Percentiles rank a stretch among this genome's conserved stretches.
Conservation (phyloP, 2,329 filamentous ascomycete genomes). For the Gaeumannomyces tritici region DNA sequence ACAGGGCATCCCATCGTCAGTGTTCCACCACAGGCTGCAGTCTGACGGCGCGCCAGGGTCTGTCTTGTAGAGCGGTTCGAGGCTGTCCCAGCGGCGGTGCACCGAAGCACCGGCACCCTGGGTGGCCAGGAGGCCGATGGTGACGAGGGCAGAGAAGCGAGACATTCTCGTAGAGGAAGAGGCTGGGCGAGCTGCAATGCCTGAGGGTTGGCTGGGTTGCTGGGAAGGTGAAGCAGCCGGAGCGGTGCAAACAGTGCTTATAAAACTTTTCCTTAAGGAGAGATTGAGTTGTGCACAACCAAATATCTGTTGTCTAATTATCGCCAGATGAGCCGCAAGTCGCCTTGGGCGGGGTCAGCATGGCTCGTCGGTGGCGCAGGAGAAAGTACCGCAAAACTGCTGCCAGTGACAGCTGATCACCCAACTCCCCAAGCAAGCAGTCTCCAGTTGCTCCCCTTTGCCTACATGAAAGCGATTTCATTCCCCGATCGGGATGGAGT, state of each 20-base stretch:
- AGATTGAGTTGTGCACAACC: not conserved
- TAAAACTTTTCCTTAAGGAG: not conserved
- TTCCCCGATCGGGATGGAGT: not conserved
- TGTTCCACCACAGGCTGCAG: constrained; percentile 7
- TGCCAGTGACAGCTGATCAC: not conserved
- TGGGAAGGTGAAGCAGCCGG: not conserved
- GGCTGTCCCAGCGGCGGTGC: not conserved
- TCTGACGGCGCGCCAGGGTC: constrained; percentile 3
- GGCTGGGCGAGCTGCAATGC: not conserved
- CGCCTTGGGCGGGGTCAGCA: not conserved
- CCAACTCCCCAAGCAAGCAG: too few species aligned
- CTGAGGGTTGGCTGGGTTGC: not conserved
- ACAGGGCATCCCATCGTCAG: constrained; percentile 6
- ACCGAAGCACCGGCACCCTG: not conserved
- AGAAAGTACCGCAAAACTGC: not conserved
- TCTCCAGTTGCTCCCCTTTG: too few species aligned
- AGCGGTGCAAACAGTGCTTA: not conserved
- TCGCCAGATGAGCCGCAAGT: not conserved
- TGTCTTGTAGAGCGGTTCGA: constrained; percentile 1
- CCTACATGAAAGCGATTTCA: not conserved
- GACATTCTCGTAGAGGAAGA: not conserved
- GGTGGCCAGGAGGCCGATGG: not conserved
- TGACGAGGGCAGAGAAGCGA: not conserved
- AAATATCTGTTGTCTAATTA: not conserved
- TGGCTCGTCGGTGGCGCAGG: too few species aligned